phyloP scores from a whole-genome alignment of 768 basidiomycete species.

The Mrakia hoshinonis region DNA sequence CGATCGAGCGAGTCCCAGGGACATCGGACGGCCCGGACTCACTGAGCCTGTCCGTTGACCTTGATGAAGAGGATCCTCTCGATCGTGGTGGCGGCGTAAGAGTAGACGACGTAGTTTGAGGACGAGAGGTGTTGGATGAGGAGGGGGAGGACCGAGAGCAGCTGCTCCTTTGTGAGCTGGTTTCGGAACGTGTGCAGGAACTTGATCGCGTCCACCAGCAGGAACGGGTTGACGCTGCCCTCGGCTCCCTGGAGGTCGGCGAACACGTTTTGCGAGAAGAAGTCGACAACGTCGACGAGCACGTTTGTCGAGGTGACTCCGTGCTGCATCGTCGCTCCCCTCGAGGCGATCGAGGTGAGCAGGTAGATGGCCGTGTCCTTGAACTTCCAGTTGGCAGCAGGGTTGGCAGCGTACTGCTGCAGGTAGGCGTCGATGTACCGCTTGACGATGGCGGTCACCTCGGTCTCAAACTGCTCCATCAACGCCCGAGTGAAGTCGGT shows the following conservation, averaged over 20 bases:
- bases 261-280: conserved; percentile 86
- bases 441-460: conserved; percentile 79
- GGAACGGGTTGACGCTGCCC: conserved; percentile 53
- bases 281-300: conserved; percentile 85
- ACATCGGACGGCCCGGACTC: conserved; percentile 36
- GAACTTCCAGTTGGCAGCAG: conserved; percentile 65
- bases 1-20: not conserved
- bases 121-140: conserved; percentile 73
- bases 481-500: conserved; percentile 91
- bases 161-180: conserved; percentile 90
- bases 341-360: conserved; percentile 83
- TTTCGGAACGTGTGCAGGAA: conserved; percentile 93
- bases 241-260: conserved; percentile 67
- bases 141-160: conserved; percentile 79
- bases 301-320: conserved; percentile 90
- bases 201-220: conserved; percentile 93
- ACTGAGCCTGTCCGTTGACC: conserved; percentile 66
- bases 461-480: conserved; percentile 65
- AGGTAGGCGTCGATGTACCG: conserved; percentile 74
- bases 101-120: conserved; percentile 81
- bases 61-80: conserved; percentile 89
- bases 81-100: conserved; percentile 96
- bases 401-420: conserved; percentile 51
- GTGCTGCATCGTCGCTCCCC: conserved; percentile 79
- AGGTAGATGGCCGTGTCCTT: conserved; percentile 92